phyloP scores from a whole-genome alignment of 108 stramenopile genomes.

The Fragilaria crotonensis region DNA sequence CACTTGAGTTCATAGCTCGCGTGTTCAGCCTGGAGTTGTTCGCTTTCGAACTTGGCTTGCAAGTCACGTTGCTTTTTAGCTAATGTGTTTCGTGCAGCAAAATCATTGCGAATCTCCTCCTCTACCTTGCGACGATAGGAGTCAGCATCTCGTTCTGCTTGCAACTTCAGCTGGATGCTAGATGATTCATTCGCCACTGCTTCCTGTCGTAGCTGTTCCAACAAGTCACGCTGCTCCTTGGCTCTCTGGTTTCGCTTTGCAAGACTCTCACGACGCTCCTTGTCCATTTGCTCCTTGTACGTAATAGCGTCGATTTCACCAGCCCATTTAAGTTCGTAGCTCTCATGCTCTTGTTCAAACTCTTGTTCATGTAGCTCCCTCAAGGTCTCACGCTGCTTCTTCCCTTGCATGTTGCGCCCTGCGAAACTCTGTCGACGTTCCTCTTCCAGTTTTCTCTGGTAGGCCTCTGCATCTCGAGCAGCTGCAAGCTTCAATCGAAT shows the following conservation, averaged over 20 bases:
- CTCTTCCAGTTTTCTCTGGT: slow-evolving; percentile 33
- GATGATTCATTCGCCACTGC: too few relatives aligned
- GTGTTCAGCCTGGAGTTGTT: slow-evolving; percentile 36
- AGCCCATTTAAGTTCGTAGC: slow-evolving; percentile 37
- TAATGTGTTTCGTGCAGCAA: slow-evolving; percentile 33
- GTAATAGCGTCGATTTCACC: slow-evolving; percentile 43
- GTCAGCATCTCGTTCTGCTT: slow-evolving; percentile 71
- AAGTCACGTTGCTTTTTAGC: slow-evolving; percentile 28
- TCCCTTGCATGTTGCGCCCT: slow-evolving; percentile 24
- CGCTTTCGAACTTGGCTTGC: slow-evolving; percentile 24
- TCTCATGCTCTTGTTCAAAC: slow-evolving; percentile 20
- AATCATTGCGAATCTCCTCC: slow-evolving; percentile 30
- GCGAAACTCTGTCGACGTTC: slow-evolving; percentile 35
- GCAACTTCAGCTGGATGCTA: slow-evolving; percentile 57
- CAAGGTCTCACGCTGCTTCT: slow-evolving; percentile 9
- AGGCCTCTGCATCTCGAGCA: slow-evolving; percentile 66
- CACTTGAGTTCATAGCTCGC: slow-evolving; percentile 63
- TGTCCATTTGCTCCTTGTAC: slow-evolving; percentile 28
- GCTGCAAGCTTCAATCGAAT: slow-evolving; percentile 61
- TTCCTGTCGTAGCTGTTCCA: too few relatives aligned
- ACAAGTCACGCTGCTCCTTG: slow-evolving; percentile 10
- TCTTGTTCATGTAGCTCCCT: neutral
- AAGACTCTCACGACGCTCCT: slow-evolving; percentile 34
- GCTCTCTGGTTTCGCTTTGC: slow-evolving; percentile 36
- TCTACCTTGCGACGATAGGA: slow-evolving; percentile 36